Conservation (phyloP, 1,139 yeast genomes). For the Lodderomyces parapsilosis region DNA sequence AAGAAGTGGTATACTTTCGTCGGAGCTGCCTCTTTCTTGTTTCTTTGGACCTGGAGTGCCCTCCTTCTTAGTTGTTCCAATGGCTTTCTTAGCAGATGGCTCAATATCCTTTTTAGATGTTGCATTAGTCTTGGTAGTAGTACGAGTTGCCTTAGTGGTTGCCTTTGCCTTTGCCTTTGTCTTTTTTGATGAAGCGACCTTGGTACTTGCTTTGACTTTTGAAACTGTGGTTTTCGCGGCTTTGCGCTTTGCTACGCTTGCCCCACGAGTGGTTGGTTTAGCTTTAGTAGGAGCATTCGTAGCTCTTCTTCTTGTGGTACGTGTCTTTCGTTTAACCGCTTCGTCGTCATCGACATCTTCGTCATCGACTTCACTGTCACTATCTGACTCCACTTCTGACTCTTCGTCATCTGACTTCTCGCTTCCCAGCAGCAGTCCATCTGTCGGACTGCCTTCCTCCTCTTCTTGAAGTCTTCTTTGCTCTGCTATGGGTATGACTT, state of each 20-base stretch:
- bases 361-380: background rate
- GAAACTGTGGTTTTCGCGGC: background rate
- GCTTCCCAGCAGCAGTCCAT: background rate
- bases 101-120: background rate
- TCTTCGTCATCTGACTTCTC: background rate
- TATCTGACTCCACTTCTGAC: background rate
- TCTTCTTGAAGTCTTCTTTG: conserved; percentile 8
- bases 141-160: background rate
- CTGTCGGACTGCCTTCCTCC: background rate
- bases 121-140: background rate
- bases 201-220: background rate
- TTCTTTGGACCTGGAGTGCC: background rate
- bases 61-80: background rate
- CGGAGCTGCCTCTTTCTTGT: background rate
- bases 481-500: conserved; percentile 10
- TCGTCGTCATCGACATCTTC: background rate
- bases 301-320: background rate
- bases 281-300: background rate
- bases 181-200: background rate
- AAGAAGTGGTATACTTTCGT: conserved; percentile 4
- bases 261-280: background rate
- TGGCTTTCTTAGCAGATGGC: background rate
- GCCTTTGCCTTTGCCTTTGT: background rate
- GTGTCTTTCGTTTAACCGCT: background rate
- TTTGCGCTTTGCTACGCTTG: background rate